These are phyloP conservation scores for Quercus dentata DNA, from an alignment of 306 rosid species.

Conservation along the genomic window DNA sequence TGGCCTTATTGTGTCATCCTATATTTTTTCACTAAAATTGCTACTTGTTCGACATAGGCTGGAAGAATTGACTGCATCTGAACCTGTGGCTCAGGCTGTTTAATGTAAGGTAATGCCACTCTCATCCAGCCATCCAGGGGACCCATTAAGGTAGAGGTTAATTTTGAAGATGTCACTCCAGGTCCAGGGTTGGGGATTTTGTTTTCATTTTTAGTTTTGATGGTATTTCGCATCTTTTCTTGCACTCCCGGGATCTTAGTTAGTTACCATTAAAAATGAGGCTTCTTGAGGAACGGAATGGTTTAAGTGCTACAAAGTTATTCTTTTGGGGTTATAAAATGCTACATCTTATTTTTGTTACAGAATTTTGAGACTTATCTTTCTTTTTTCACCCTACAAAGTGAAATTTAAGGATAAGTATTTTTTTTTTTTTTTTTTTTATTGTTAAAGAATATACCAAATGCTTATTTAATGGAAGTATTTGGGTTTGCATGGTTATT, in stretches of 20 bases:
- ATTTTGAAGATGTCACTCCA: constrained; percentile 19
- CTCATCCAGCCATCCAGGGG: constrained; percentile 12
- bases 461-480: background rate
- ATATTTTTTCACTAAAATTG: background rate
- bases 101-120: constrained; percentile 27
- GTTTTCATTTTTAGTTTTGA: background rate
- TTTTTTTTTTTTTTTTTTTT: too few species aligned
- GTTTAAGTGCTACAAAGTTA: background rate
- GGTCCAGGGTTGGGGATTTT: background rate
- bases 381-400: background rate
- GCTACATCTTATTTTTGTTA: background rate
- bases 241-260: background rate
- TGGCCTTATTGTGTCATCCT: constrained; percentile 1
- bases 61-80: constrained; percentile 56
- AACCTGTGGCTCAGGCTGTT: constrained; percentile 67
- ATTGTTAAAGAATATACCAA: too few species aligned
- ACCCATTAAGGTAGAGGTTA: constrained; percentile 23
- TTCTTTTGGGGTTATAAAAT: background rate
- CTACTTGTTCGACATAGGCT: constrained; percentile 46
- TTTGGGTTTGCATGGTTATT: background rate
- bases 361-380: background rate
- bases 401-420: background rate
- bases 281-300: background rate
- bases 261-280: background rate
- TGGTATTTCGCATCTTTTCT: background rate